Evolutionary conservation across 2,329 filamentous ascomycete species (phyloP), one percentile per base, ranked within the genome.

Genomic region (Fusarium sp.): DNA sequence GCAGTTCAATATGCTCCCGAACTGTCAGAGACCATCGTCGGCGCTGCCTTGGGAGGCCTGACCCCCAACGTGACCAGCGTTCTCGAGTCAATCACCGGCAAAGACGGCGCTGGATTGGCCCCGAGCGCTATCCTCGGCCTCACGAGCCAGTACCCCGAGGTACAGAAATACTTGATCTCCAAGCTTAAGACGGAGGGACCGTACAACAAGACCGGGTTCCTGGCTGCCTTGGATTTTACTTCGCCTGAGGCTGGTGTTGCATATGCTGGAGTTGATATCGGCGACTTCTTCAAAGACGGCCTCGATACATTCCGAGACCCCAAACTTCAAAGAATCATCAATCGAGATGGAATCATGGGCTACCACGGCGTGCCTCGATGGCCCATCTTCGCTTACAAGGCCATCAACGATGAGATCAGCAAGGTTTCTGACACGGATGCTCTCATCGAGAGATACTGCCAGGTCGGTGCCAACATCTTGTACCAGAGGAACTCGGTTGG

Each of bases 1-100:
- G 87, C 88, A 50, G 80, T 82, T 1, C 80, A 81, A 6, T 90
- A 90, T 69, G 88, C 89, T 0, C 87, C 88, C 0, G 87, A 89
- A 43, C 78, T 90, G 6, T 37, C 63, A 8, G 58, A 35, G 7
- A 79, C 81, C 3, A 82, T 90, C 35, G 80, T 80, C 1, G 88
- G 87, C 4, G 85, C 83, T 2, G 88, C 86, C 0, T 70, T 90
- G 0, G 88, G 88, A 4, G 88, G 88, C 0, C 70, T 86, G 5
- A 82, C 85, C 0, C 81, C 86, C 0, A 85, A 87, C 30, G 74
- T 85, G 11, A 80, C 79, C 2, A 80, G 74, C 3, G 82, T 84
- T 10, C 62, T 88, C 2, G 45, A 76, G 4, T 66, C 78, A 0
- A 75, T 84, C 12, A 83, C 83, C 22, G 81, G 80, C 2, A 72